Percentiles rank a stretch among this genome's conserved stretches.
phyloP scores from a whole-genome alignment of 1,139 yeast species.

The Taphrina communis region DNA sequence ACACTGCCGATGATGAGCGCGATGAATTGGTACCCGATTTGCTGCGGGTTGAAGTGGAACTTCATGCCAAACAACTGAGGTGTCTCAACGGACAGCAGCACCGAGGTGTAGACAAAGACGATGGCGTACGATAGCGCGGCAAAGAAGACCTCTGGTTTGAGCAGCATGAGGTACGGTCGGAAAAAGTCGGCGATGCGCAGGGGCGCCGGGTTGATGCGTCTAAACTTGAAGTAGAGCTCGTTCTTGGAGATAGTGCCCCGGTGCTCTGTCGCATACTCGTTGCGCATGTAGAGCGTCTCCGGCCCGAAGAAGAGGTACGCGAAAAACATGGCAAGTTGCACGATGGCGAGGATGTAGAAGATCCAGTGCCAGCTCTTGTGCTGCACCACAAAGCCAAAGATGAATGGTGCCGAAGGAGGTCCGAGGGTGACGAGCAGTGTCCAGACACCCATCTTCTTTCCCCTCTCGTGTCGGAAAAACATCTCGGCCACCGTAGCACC shows the following conservation, averaged over 20 bases:
- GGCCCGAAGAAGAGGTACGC: constrained; percentile 39
- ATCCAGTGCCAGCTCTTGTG: constrained; percentile 45
- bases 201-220: constrained; percentile 35
- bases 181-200: constrained; percentile 29
- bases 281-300: constrained; percentile 46
- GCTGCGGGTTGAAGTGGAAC: constrained; percentile 49
- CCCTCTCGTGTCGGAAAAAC: constrained; percentile 46
- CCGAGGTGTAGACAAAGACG: constrained; percentile 49
- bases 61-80: constrained; percentile 49
- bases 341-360: constrained; percentile 44
- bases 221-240: constrained; percentile 25
- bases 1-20: constrained; percentile 49
- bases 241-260: not conserved
- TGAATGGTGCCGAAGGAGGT: constrained; percentile 45
- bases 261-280: constrained; percentile 6
- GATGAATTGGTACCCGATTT: constrained; percentile 49
- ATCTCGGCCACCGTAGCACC: constrained; percentile 46
- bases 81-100: constrained; percentile 50
- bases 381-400: constrained; percentile 46
- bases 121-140: constrained; percentile 49
- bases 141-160: constrained; percentile 40
- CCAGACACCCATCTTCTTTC: constrained; percentile 47
- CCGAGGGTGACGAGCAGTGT: constrained; percentile 45
- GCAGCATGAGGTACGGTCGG: constrained; percentile 30
- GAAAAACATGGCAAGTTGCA: constrained; percentile 41